These are phyloP conservation scores for Huiozyma sinensis DNA, from an alignment of 805 yeast genomes.

Conservation along the genomic window DNA sequence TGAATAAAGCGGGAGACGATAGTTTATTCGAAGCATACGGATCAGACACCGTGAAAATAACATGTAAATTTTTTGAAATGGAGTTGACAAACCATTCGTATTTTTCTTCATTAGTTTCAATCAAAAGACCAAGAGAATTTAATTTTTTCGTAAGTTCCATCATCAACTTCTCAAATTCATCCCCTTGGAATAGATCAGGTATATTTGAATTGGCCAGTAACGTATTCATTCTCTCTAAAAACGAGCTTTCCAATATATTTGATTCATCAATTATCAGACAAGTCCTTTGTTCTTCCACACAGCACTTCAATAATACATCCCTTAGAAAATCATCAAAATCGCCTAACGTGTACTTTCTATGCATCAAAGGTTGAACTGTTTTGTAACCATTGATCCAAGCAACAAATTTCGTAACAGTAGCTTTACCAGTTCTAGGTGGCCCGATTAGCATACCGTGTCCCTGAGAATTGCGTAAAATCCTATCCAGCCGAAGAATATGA, in stretches of 20 bases:
- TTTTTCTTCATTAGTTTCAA: slow-evolving; percentile 61
- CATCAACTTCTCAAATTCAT: slow-evolving; percentile 47
- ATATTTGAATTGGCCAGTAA: slow-evolving; percentile 87
- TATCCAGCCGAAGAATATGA: slow-evolving; percentile 66
- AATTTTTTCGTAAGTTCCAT: slow-evolving; percentile 46
- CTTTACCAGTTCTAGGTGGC: slow-evolving; percentile 70
- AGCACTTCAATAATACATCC: slow-evolving; percentile 38
- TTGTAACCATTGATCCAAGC: slow-evolving; percentile 83
- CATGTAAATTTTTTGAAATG: slow-evolving; percentile 65
- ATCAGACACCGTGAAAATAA: slow-evolving; percentile 64
- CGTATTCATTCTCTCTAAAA: slow-evolving; percentile 85
- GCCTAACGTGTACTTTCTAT: slow-evolving; percentile 38
- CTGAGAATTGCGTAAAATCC: slow-evolving; percentile 74
- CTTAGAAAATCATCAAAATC: slow-evolving; percentile 65
- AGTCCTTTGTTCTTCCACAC: slow-evolving; percentile 46
- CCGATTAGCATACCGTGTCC: slow-evolving; percentile 88
- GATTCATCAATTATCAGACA: slow-evolving; percentile 79
- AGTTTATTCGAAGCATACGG: slow-evolving; percentile 35
- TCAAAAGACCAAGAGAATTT: slow-evolving; percentile 45
- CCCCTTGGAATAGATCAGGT: slow-evolving; percentile 80
- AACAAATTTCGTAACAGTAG: slow-evolving; percentile 67
- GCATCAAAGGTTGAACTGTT: slow-evolving; percentile 47
- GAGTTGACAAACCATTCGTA: slow-evolving; percentile 65
- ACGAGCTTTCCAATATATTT: slow-evolving; percentile 60
- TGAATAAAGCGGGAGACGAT: slow-evolving; percentile 79